phyloP scores from a whole-genome alignment of 1,139 yeast genomes.

The Candida albicans region DNA sequence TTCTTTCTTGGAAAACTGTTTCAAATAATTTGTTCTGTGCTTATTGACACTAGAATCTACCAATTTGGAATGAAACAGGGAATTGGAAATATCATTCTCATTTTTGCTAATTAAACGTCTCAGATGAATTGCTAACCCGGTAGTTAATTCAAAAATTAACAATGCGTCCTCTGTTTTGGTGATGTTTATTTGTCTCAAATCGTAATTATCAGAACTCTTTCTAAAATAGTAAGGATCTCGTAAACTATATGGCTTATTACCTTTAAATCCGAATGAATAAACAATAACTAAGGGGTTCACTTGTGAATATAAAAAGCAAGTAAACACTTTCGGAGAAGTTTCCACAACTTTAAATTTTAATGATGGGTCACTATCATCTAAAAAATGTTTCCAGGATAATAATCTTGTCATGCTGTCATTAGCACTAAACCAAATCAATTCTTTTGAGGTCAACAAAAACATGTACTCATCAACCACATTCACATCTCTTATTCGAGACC shows the following conservation, averaged over 20 bases:
- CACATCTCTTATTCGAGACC: conserved; percentile 58
- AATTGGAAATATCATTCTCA: background rate
- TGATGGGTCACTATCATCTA: conserved; percentile 58
- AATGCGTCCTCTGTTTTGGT: background rate
- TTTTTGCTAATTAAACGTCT: conserved; percentile 2
- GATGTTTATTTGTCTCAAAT: conserved; percentile 13
- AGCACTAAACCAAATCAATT: conserved; percentile 50
- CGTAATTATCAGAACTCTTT: conserved; percentile 5
- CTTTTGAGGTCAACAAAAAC: conserved; percentile 60
- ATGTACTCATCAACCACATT: conserved; percentile 24
- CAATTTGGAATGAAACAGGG: background rate
- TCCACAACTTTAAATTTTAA: conserved; percentile 37
- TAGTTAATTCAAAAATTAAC: conserved; percentile 8
- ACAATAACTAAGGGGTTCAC: conserved; percentile 41
- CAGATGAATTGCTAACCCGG: conserved; percentile 6
- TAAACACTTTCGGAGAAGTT: conserved; percentile 20
- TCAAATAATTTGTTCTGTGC: conserved; percentile 4
- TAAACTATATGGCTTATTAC: conserved; percentile 35
- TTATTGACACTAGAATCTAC: background rate
- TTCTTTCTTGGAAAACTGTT: conserved; percentile 9
- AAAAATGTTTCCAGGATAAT: conserved; percentile 70
- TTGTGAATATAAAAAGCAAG: conserved; percentile 44
- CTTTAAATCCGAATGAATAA: conserved; percentile 41
- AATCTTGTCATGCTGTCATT: conserved; percentile 32
- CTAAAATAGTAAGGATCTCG: conserved; percentile 25